A percentile compares a stretch with the other conserved stretches of the same genome.
Conservation (phyloP, 768 basidiomycete species). For the Hemileccinum rubropunctum region DNA sequence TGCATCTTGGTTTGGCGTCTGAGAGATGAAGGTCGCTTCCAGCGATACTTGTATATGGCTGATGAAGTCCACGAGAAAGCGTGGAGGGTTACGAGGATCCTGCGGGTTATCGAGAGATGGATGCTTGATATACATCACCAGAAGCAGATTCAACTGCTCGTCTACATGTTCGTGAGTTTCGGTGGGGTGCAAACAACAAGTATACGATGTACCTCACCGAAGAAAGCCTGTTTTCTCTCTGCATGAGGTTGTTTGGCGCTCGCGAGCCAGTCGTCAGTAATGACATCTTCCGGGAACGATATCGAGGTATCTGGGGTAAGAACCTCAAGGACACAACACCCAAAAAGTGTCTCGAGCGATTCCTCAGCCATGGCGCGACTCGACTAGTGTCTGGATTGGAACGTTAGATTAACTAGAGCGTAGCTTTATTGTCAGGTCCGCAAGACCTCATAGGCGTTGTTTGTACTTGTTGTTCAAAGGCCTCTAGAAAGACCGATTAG, state of each 20-base stretch:
- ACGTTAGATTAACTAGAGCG: no score
- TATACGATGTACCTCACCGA: slow-evolving; percentile 49
- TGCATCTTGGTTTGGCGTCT: slow-evolving; percentile 36
- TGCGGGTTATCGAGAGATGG: slow-evolving; percentile 32
- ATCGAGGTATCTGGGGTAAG: slow-evolving; percentile 63
- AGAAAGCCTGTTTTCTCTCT: slow-evolving; percentile 69
- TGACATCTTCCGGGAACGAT: slow-evolving; percentile 49
- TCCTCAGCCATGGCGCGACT: slow-evolving; percentile 28
- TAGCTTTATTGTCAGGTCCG: no score
- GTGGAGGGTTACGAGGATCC: slow-evolving; percentile 28
- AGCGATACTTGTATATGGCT: slow-evolving; percentile 73
- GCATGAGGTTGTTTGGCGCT: slow-evolving; percentile 39
- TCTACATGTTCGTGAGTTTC: slow-evolving; percentile 37
- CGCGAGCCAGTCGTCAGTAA: slow-evolving; percentile 55
- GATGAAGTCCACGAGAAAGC: slow-evolving; percentile 54
- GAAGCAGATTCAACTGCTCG: slow-evolving; percentile 51
- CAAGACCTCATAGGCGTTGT: no score
- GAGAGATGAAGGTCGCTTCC: slow-evolving; percentile 77
- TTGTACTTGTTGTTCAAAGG: slow-evolving; percentile 18
- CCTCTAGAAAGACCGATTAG: slow-evolving; percentile 18
- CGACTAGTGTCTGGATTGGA: no score
- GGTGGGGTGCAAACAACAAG: slow-evolving; percentile 6
- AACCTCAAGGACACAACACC: slow-evolving; percentile 56
- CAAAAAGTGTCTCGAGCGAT: slow-evolving; percentile 63
- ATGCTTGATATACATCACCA: slow-evolving; percentile 37